A percentile compares a stretch with the other conserved stretches of the same genome.
Evolutionary conservation across 208 protist species (phyloP).

Genomic region (Phytomonas francai): DNA sequence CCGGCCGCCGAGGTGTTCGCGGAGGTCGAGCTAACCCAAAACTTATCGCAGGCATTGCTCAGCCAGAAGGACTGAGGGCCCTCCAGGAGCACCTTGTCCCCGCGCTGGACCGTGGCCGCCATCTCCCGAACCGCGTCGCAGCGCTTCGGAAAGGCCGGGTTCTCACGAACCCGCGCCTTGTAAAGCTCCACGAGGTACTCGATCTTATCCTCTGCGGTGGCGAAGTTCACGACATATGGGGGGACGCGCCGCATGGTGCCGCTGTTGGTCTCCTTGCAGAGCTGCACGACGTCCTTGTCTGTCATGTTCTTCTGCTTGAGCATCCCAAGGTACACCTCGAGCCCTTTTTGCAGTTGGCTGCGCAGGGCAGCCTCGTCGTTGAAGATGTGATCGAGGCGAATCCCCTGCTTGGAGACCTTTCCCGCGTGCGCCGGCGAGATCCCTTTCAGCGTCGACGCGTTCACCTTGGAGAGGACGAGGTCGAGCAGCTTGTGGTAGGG

Average conservation of each 20-base stretch:
- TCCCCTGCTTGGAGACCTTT: constrained; percentile 85
- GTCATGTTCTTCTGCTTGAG: constrained; percentile 59
- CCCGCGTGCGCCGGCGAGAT: constrained; percentile 87
- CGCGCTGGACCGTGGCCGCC: constrained; percentile 45
- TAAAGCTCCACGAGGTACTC: constrained; percentile 78
- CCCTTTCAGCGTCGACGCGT: constrained; percentile 88
- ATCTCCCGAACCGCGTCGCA: constrained; percentile 84
- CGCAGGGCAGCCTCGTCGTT: constrained; percentile 67
- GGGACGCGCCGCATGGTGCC: constrained; percentile 79
- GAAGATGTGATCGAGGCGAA: constrained; percentile 89
- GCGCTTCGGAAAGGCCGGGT: constrained; percentile 66
- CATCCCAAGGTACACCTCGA: constrained; percentile 82
- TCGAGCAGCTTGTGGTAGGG: constrained; percentile 91
- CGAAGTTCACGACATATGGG: constrained; percentile 79
- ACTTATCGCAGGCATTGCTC: constrained; percentile 87
- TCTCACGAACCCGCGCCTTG: constrained; percentile 54
- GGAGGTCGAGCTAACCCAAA: constrained; percentile 88
- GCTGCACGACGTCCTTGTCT: constrained; percentile 69
- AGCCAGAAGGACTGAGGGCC: constrained; percentile 91
- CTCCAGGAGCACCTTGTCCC: constrained; percentile 86
- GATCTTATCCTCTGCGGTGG: constrained; percentile 71
- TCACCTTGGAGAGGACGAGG: constrained; percentile 64
- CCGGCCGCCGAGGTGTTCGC: constrained; percentile 82
- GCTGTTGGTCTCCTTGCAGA: constrained; percentile 76
- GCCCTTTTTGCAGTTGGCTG: constrained; percentile 68